Evolutionary conservation across 345 rosid species (phyloP).

Genomic region (Rhodomyrtus tomentosa): DNA sequence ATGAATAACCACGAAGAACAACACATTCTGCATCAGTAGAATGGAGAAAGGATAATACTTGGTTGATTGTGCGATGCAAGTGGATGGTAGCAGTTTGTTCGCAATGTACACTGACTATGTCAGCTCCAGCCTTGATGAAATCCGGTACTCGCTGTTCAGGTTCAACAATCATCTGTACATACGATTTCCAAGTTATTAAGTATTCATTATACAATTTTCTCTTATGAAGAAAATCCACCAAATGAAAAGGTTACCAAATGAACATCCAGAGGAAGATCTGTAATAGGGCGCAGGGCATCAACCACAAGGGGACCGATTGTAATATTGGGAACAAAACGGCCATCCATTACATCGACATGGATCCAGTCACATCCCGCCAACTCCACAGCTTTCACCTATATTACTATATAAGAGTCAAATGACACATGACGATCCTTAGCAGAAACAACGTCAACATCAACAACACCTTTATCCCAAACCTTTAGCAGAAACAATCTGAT

Average conservation of each 20-base stretch:
- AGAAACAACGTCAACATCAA: too few relatives aligned
- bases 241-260: constrained; percentile 52
- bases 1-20: background rate
- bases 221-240: background rate
- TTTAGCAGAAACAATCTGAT: background rate
- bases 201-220: background rate
- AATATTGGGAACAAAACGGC: constrained; percentile 96
- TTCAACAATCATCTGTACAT: constrained; percentile 85
- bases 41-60: constrained; percentile 21
- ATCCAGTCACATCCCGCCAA: constrained; percentile 95
- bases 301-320: constrained; percentile 96
- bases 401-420: constrained; percentile 3
- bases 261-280: constrained; percentile 95
- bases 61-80: constrained; percentile 79
- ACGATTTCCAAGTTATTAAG: constrained; percentile 4
- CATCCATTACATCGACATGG: constrained; percentile 98
- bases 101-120: constrained; percentile 92
- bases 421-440: background rate
- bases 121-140: constrained; percentile 99
- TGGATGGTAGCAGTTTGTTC: constrained; percentile 95
- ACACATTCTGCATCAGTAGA: background rate
- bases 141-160: constrained; percentile 91
- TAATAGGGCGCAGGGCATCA: constrained; percentile 88
- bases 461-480: too few relatives aligned
- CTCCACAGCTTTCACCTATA: constrained; percentile 87